Conservation (phyloP, 1,139 yeast genomes). For the Taiozyma onychis region DNA sequence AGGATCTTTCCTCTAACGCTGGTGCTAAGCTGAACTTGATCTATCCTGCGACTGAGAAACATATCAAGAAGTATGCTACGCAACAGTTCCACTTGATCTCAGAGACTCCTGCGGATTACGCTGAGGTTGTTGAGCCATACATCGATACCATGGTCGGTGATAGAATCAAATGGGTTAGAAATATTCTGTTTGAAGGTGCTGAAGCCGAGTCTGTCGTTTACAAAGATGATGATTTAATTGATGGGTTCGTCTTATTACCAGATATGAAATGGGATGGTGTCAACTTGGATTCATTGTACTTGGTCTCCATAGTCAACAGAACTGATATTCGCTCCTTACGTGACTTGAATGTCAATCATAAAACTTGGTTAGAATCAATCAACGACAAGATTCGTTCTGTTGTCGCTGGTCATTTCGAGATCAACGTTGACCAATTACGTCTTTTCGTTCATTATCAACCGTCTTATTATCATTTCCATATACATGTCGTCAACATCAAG, state of each 20-base stretch:
- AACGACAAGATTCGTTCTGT: slow-evolving; percentile 39
- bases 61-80: slow-evolving; percentile 64
- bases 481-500: slow-evolving; percentile 76
- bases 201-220: slow-evolving; percentile 75
- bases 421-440: slow-evolving; percentile 49
- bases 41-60: slow-evolving; percentile 87
- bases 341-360: slow-evolving; percentile 59
- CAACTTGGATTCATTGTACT: slow-evolving; percentile 62
- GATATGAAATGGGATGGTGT: slow-evolving; percentile 94
- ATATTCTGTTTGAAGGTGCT: slow-evolving; percentile 74
- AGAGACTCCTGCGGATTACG: slow-evolving; percentile 81
- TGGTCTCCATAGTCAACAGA: slow-evolving; percentile 73
- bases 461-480: slow-evolving; percentile 90
- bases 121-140: slow-evolving; percentile 61
- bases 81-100: slow-evolving; percentile 54
- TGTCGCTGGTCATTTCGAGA: slow-evolving; percentile 41
- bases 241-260: slow-evolving; percentile 61
- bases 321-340: slow-evolving; percentile 69
- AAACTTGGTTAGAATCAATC: slow-evolving; percentile 48
- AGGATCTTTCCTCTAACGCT: slow-evolving; percentile 43
- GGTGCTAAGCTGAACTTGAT: slow-evolving; percentile 71
- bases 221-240: slow-evolving; percentile 49
- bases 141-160: slow-evolving; percentile 72
- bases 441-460: slow-evolving; percentile 91
- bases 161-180: slow-evolving; percentile 84